These are phyloP conservation scores for Paragyromitra xinjiangensis DNA, from an alignment of 495 filamentous ascomycete species.

Conservation along the genomic window DNA sequence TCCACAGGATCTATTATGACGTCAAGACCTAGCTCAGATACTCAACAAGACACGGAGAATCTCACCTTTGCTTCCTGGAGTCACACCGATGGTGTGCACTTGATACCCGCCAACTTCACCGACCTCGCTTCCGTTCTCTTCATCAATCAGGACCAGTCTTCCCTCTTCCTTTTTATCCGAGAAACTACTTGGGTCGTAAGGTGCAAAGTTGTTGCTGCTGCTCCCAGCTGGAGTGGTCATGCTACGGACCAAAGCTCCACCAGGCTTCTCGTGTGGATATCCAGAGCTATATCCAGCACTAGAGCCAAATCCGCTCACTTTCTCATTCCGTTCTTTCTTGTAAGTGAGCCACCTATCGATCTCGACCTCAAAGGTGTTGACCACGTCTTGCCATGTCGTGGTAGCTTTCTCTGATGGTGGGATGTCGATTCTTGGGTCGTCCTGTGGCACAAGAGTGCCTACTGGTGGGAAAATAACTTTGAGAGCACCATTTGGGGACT, in stretches of 20 bases:
- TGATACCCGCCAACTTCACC: constrained; percentile 82
- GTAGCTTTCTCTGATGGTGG: constrained; percentile 16
- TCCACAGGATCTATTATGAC: constrained; percentile 79
- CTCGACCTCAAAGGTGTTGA: constrained; percentile 50
- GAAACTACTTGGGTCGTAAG: constrained; percentile 43
- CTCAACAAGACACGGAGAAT: constrained; percentile 21
- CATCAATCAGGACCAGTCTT: constrained; percentile 85
- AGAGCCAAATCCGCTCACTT: constrained; percentile 7
- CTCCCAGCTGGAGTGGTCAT: constrained; percentile 25
- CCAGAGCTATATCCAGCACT: not conserved
- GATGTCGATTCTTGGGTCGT: constrained; percentile 42
- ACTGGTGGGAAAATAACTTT: constrained; percentile 49
- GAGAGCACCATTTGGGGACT: constrained; percentile 36
- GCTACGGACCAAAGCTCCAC: constrained; percentile 2
- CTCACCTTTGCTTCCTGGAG: constrained; percentile 86
- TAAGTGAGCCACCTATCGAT: constrained; percentile 48
- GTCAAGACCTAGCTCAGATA: constrained; percentile 8
- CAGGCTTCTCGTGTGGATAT: constrained; percentile 36
- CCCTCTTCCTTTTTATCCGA: constrained; percentile 53
- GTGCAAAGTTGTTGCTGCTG: not conserved
- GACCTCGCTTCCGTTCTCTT: constrained; percentile 93
- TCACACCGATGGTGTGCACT: constrained; percentile 81
- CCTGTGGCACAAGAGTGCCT: constrained; percentile 38
- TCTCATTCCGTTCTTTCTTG: constrained; percentile 28
- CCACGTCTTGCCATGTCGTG: constrained; percentile 50